These are phyloP conservation scores for Quercus suber DNA, from an alignment of 306 rosid species.

Conservation along the genomic window DNA sequence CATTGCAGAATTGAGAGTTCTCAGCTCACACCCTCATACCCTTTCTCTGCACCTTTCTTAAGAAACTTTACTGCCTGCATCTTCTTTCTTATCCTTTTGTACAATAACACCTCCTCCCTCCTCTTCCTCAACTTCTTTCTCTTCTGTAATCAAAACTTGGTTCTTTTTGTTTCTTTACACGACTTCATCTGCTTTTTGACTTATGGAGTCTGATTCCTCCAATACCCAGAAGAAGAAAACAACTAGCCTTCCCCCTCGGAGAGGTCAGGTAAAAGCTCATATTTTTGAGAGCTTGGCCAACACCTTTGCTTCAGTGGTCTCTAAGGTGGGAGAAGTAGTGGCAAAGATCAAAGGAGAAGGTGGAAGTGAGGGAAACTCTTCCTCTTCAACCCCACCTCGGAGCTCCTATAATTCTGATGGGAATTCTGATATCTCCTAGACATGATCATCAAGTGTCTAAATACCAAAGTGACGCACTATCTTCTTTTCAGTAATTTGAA, in stretches of 20 bases:
- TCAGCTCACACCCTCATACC: too few species aligned
- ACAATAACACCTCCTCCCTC: too few species aligned
- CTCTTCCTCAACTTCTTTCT: too few species aligned
- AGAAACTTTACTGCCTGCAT: too few species aligned
- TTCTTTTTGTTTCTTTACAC: neutral
- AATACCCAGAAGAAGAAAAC: neutral
- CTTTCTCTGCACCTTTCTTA: too few species aligned
- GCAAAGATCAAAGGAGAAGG: neutral
- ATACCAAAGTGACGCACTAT: neutral
- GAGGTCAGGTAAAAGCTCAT: constrained; percentile 34
- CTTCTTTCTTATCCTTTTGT: too few species aligned
- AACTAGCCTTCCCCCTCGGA: constrained; percentile 9
- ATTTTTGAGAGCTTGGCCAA: constrained; percentile 30
- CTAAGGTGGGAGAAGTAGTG: constrained; percentile 8
- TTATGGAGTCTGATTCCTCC: constrained; percentile 19
- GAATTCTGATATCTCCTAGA: constrained; percentile 2
- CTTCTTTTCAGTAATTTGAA: neutral
- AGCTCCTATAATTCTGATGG: constrained; percentile 24
- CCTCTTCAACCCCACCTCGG: constrained; percentile 28
- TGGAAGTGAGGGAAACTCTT: constrained; percentile 14
- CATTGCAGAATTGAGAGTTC: too few species aligned
- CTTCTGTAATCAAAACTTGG: neutral
- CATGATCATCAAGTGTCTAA: neutral
- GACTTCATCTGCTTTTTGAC: neutral
- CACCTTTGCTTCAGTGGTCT: constrained; percentile 10